phyloP scores from a whole-genome alignment of 805 yeast genomes.

The Metschnikowia santaceciliae region DNA sequence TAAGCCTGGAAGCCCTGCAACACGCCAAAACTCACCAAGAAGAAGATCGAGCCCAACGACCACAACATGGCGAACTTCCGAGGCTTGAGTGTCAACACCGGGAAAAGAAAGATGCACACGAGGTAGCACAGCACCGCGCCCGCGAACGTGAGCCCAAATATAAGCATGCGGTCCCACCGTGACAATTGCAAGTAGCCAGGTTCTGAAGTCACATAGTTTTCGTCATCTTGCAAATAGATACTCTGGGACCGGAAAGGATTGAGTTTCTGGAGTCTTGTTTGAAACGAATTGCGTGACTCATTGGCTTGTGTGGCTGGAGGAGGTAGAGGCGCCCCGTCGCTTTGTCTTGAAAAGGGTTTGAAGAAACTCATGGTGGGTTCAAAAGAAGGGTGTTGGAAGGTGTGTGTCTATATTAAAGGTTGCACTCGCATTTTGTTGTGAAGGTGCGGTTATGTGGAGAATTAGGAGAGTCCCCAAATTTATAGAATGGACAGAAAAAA shows the following conservation, averaged over 20 bases:
- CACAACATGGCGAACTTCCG: constrained; percentile 45
- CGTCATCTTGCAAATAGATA: constrained; percentile 40
- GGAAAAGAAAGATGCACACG: constrained; percentile 42
- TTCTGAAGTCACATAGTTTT: constrained; percentile 40
- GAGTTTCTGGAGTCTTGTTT: constrained; percentile 28
- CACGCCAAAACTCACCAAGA: constrained; percentile 44
- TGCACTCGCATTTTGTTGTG: neutral
- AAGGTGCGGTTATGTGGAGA: neutral
- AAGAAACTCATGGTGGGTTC: constrained; percentile 35
- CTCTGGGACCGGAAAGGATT: constrained; percentile 38
- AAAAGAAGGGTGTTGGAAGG: too few relatives aligned
- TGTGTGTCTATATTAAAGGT: too few relatives aligned
- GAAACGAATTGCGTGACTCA: constrained; percentile 20
- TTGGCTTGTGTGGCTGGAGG: constrained; percentile 34
- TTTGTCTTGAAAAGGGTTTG: constrained; percentile 29
- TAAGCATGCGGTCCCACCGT: constrained; percentile 45
- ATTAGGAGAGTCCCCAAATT: too few relatives aligned
- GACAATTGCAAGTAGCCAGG: constrained; percentile 43
- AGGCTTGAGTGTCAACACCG: constrained; percentile 40
- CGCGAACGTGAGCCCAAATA: constrained; percentile 41
- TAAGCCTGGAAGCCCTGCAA: constrained; percentile 41
- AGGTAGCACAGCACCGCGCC: constrained; percentile 40
- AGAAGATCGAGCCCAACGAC: constrained; percentile 45
- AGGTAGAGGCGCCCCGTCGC: constrained; percentile 36
- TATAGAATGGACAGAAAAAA: neutral